These are phyloP conservation scores for Wallacemonas sp. DNA, from an alignment of 208 protist genomes.

Conservation along the genomic window DNA sequence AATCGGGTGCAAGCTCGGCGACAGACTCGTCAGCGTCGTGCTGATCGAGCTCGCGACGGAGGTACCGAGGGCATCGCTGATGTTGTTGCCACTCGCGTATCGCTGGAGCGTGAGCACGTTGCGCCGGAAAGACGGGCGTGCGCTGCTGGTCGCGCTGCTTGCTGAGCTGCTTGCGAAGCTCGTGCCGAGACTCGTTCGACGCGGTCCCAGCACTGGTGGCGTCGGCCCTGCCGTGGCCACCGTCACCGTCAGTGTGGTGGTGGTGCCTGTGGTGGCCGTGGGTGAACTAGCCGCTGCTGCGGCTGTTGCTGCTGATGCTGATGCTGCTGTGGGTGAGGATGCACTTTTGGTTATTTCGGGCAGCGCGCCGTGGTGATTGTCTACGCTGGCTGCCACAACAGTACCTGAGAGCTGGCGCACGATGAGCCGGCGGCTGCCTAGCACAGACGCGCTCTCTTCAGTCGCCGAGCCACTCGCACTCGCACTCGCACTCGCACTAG, in stretches of 20 bases:
- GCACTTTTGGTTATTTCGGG: too few relatives aligned
- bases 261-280: too few relatives aligned
- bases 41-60: conserved; percentile 14
- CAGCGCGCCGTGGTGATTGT: too few relatives aligned
- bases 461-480: too few relatives aligned
- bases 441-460: background rate
- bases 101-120: conserved; percentile 11
- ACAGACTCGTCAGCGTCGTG: conserved; percentile 8
- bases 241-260: background rate
- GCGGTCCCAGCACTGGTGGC: background rate
- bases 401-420: background rate
- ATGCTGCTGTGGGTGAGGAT: too few relatives aligned
- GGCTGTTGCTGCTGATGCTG: too few relatives aligned
- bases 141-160: conserved; percentile 25
- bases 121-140: conserved; percentile 21
- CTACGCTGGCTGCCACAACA: too few relatives aligned
- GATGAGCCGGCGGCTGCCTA: background rate
- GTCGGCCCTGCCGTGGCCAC: background rate
- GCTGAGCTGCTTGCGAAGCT: conserved; percentile 18
- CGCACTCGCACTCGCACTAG: too few relatives aligned
- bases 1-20: conserved; percentile 6
- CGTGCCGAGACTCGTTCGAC: conserved; percentile 4
- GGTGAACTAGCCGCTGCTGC: too few relatives aligned
- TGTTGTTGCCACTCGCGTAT: background rate
- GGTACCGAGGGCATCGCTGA: background rate